Evolutionary conservation across 2,329 filamentous ascomycete species (phyloP), one percentile per base, ranked within the genome.

Genomic region (Mycosphaerella arachidis): DNA sequence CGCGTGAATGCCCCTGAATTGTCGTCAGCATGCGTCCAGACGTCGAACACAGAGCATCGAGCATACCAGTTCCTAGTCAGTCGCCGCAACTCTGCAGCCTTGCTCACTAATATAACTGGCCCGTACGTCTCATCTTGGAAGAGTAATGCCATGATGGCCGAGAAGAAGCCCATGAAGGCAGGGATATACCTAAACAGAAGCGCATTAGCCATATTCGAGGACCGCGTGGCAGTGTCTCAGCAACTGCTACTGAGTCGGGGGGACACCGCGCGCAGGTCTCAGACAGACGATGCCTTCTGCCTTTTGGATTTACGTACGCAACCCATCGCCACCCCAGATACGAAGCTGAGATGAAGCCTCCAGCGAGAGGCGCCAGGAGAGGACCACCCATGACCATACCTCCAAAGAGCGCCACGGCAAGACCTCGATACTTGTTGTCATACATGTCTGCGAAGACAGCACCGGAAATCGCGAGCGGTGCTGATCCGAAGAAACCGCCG

Each of bases 1-100:
- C 13, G 83, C 83, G 66, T 85, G 83, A 56, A 85, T 84, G 57
- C 68, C 24, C 53, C 57, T 50, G 18, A 13, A n/a, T 7, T 18
- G 12, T 20, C 18, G 48, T 50, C 13, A 50, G 48, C 12, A 8
- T 35, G 7, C 12, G 31, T 12, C 12, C 8, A 35, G 31, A 35
- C 31, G 31, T 35, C 4, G 12, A 12, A 35, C 24, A 24, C 24
- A 35, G 16, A 63, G 56, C 63, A 61, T 45, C 66, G 29, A 50
- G 10, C 8, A 50, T 50, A 29, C 67, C 57, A 79, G 75, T 66
- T 71, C 55, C 63, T 66, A 63, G 59, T 65, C 10, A 61, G 51
- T 57, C 70, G 70, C 16, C 77, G 72, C 10, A 78, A 66, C 18
- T 68, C 63, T 27, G 73, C 65, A 2, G 77, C 76, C 62, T 77